Percentiles rank a stretch among this genome's conserved stretches.
Conservation (phyloP, 1,139 yeast genomes). For the Yamadazyma epiphylla region DNA sequence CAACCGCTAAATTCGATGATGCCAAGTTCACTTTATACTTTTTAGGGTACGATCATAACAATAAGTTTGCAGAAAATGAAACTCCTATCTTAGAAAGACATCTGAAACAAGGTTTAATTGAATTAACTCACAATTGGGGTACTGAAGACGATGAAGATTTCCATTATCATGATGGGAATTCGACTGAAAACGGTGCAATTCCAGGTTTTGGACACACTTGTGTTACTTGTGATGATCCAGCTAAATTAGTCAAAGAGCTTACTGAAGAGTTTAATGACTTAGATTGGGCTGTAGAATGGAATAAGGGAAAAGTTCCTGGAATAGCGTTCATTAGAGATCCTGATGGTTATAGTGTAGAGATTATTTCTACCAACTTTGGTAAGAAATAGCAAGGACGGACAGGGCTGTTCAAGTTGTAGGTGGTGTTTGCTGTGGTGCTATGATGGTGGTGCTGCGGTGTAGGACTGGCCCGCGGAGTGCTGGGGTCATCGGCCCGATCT, state of each 20-base stretch:
- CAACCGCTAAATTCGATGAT: slow-evolving; percentile 50
- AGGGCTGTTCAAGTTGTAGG: too few species aligned
- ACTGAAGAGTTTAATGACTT: slow-evolving; percentile 35
- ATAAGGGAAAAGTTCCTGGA: slow-evolving; percentile 40
- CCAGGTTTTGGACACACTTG: slow-evolving; percentile 89
- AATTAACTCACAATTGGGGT: slow-evolving; percentile 94
- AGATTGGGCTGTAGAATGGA: slow-evolving; percentile 48
- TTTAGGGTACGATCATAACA: slow-evolving; percentile 60
- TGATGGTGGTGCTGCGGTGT: too few species aligned
- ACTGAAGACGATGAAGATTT: slow-evolving; percentile 76
- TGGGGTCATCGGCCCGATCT: too few species aligned
- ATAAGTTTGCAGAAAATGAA: slow-evolving; percentile 33
- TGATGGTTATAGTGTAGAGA: slow-evolving; percentile 86
- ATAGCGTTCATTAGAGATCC: slow-evolving; percentile 83
- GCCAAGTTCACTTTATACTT: slow-evolving; percentile 87
- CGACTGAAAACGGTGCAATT: slow-evolving; percentile 50
- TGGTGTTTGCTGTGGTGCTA: too few species aligned
- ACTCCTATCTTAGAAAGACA: slow-evolving; percentile 27
- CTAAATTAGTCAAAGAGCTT: slow-evolving; percentile 47
- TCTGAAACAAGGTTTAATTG: slow-evolving; percentile 65
- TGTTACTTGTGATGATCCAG: slow-evolving; percentile 67
- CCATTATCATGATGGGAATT: slow-evolving; percentile 79
- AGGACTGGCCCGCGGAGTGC: too few species aligned
- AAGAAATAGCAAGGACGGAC: too few species aligned
- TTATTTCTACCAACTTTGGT: slow-evolving; percentile 32